Conservation (phyloP, 116 monocot species). For the Dioscorea cayenensis region DNA sequence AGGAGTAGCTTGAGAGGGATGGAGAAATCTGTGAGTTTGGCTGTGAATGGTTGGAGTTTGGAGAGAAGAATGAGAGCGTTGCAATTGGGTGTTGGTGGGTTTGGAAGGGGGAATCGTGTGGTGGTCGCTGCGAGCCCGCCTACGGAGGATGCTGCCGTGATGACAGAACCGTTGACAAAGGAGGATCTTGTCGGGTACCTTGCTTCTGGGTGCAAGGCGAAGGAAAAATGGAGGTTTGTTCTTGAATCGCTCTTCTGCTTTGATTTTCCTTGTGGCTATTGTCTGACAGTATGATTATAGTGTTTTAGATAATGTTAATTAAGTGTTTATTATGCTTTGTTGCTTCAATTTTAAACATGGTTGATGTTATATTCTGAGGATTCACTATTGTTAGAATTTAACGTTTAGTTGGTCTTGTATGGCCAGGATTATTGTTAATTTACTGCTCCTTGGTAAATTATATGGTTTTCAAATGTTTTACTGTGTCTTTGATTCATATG, state of each 20-base stretch:
- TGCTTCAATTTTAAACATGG: not conserved
- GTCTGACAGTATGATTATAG: not conserved
- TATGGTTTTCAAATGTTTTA: too few species aligned
- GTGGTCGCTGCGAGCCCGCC: slow-evolving; percentile 85
- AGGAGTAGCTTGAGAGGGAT: not conserved
- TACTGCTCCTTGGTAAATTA: too few species aligned
- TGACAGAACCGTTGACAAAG: slow-evolving; percentile 79
- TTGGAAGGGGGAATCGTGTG: slow-evolving; percentile 15
- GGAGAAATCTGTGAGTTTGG: not conserved
- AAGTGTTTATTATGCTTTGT: not conserved
- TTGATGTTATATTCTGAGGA: not conserved
- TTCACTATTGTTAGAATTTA: not conserved
- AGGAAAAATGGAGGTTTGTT: slow-evolving; percentile 85
- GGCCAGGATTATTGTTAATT: too few species aligned
- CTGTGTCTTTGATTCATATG: not conserved
- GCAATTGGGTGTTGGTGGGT: slow-evolving; percentile 3
- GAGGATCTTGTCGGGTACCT: slow-evolving; percentile 90
- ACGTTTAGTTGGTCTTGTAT: not conserved
- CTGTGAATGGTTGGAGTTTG: not conserved
- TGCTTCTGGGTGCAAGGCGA: slow-evolving; percentile 85
- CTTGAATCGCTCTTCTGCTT: slow-evolving; percentile 5
- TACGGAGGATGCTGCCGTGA: slow-evolving; percentile 69
- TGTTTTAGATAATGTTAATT: not conserved
- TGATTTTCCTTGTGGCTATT: slow-evolving; percentile 6
- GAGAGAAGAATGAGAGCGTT: slow-evolving; percentile 19